Evolutionary conservation across 2,329 filamentous ascomycete species (phyloP).

Genomic region (Ascomycota sp.): DNA sequence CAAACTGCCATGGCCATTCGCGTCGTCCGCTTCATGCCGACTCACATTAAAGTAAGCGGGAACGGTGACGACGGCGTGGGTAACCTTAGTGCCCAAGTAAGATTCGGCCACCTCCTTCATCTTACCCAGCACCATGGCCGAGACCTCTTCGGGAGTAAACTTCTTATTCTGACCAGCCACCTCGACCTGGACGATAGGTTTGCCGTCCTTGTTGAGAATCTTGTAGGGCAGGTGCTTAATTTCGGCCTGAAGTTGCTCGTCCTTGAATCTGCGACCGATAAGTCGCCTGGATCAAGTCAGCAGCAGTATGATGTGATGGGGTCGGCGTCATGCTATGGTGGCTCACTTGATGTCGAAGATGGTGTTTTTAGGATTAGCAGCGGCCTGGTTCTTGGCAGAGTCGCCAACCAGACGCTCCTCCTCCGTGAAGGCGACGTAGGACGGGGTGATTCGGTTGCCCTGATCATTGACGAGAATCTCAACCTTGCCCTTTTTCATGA

Average conservation of each 20-base stretch:
- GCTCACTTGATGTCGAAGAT: slow-evolving; percentile 71
- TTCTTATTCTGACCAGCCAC: slow-evolving; percentile 44
- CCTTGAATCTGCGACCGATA: slow-evolving; percentile 65
- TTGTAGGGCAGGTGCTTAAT: slow-evolving; percentile 98
- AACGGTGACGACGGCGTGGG: slow-evolving; percentile 80
- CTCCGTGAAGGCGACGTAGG: slow-evolving; percentile 91
- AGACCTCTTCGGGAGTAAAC: slow-evolving; percentile 66
- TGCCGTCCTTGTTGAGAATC: slow-evolving; percentile 73
- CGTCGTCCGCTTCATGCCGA: no score
- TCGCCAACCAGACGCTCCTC: slow-evolving; percentile 95
- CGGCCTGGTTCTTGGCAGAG: slow-evolving; percentile 89
- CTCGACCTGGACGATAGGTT: slow-evolving; percentile 65
- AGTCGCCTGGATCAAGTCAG: slow-evolving; percentile 37
- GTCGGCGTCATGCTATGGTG: no score
- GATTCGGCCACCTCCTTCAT: slow-evolving; percentile 70
- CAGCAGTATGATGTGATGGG: slow-evolving; percentile 2
- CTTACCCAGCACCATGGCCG: slow-evolving; percentile 67
- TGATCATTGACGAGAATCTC: slow-evolving; percentile 94
- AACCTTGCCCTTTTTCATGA: slow-evolving; percentile 89
- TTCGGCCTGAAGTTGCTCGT: slow-evolving; percentile 78
- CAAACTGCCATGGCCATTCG: neutral
- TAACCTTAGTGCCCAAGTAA: slow-evolving; percentile 66
- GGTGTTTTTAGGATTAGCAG: slow-evolving; percentile 55
- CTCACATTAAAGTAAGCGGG: slow-evolving; percentile 76
- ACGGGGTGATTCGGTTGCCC: slow-evolving; percentile 89